Evolutionary conservation across 2,329 filamentous ascomycete genomes (phyloP), one percentile per base, ranked within the genome.

Genomic region (Domatiomyces globalis): DNA sequence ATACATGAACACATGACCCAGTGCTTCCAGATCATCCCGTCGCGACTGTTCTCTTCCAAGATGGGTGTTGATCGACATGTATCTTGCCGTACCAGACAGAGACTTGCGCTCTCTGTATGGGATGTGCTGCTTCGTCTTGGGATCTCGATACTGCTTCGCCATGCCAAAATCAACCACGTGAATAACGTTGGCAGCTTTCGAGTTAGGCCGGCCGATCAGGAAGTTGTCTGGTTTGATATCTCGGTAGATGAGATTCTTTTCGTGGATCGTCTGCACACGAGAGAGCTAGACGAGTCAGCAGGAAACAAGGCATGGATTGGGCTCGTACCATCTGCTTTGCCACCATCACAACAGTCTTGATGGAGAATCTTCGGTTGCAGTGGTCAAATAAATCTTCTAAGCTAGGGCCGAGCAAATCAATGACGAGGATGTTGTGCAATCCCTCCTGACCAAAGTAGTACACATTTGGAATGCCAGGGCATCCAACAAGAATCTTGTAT

Each of bases 171-270:
- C 92, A 63, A 98, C 89, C 39, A 96, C 92, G 66, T 98, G 90
- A 60, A 98, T 95, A 51, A 96, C 88, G 67, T 95, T 96, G 63
- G 89, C 86, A n/a, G 86, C 79, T 73, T 96, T 96, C 55, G 88
- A 89, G 62, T 83, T 84, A 0, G 88, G 88, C 47, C 90, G 83
- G 50, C 92, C 92, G 63, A 96, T 95, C 57, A 98, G 79, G 73
- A 98, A 96, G 75, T 98, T 98, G 74, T 98, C 92, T 51, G 92
- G 92, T 71, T 98, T 98, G 76, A 98, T 96, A 66, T 98, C 92
- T 61, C 92, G 84, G 72, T 98, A 96, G 68, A 98, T 96, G 56
- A 96, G 78, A 70, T 96, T 96, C 79, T 95, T 95, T 72, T 96
- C 92, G 75, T 98, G 90, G 61, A 98, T 96, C 8, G 81, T 84